Evolutionary conservation across 768 basidiomycete species (phyloP).

Genomic region (Auricularia sp.): DNA sequence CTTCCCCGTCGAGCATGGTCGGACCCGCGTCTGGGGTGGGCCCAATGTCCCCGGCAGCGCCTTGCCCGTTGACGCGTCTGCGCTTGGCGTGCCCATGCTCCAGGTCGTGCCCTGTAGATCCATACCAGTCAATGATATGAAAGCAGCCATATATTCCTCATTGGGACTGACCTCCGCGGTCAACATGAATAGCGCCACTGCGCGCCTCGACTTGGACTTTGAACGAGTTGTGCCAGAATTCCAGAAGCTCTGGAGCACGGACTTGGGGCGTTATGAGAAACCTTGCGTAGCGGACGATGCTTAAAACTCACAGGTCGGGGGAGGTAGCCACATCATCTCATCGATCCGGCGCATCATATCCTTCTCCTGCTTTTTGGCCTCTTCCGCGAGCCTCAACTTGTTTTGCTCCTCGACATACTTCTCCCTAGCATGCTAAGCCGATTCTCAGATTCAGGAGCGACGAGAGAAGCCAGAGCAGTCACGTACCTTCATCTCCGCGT

Average conservation of each 20-base stretch:
- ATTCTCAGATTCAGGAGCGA: not conserved
- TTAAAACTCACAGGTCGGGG: constrained; percentile 43
- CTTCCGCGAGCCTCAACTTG: constrained; percentile 37
- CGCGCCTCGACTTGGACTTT: constrained; percentile 59
- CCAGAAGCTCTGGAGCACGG: constrained; percentile 49
- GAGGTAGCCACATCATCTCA: constrained; percentile 57
- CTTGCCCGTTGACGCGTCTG: not conserved
- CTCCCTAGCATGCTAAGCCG: constrained; percentile 43
- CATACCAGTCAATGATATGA: not conserved
- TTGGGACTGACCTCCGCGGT: constrained; percentile 22
- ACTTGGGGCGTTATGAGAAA: constrained; percentile 30
- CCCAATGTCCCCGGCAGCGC: not conserved
- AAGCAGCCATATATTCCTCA: not conserved
- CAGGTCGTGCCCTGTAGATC: not conserved
- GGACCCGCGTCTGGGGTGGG: not conserved
- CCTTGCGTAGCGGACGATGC: not conserved
- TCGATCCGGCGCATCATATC: constrained; percentile 43
- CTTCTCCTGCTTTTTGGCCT: constrained; percentile 46
- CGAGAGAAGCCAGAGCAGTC: not conserved
- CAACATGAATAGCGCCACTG: constrained; percentile 33
- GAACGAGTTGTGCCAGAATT: constrained; percentile 69
- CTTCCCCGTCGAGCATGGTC: not conserved
- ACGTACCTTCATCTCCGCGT: constrained; percentile 65
- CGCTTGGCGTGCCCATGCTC: not conserved
- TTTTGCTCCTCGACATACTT: constrained; percentile 59